Base-by-base conservation (phyloP, 2,329 filamentous ascomycete species). In the Monilinia polystroma region DNA sequence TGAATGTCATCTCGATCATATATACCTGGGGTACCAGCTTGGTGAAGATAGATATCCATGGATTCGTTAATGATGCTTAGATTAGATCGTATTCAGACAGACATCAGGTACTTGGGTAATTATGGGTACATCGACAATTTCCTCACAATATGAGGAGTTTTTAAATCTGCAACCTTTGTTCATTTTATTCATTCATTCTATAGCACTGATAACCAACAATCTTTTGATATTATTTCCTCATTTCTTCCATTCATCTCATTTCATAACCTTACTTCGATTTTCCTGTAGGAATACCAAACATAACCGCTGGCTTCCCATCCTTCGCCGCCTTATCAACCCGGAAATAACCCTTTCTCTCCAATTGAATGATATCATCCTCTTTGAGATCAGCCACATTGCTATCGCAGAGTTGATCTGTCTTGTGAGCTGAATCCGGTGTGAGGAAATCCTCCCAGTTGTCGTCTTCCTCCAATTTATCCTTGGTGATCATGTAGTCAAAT, bases 401-500 rank as follows among this genome's bases (percentile, higher is more conserved):
- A 75, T 97, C 94, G 35, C 91, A 93, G 64, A 91, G 77, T 1
- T 90, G 92, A 71, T 90, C 85, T 63, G 89, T 89, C 78, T 88
- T 87, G 67, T 85, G 88, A 75, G 91, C 88, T 0, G 92, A 96
- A 65, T 87, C 82, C 32, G 87, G 84, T 77, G 0, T 96, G 68
- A 98, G 78, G 77, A 89, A 95, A 72, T 96, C 88, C 78, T 96
- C 92, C 20, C 96, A 82, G 59, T 89, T 85, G 74, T 97, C 94
- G 2, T 95, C 90, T 77, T 95, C 90, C 77, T 93, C 91, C 38
- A 98, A 84, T 76, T 95, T 93, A 77, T 98, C 94, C 84, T 97
- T 98, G 68, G 90, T 96, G 76, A 98, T 90, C 59, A 98, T 85
- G 80, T 96, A 94, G 80, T 97, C 94, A 77, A 97, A 98, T 73